Conservation (phyloP, 2,329 filamentous ascomycete genomes). For the Aspergillus melleus region DNA sequence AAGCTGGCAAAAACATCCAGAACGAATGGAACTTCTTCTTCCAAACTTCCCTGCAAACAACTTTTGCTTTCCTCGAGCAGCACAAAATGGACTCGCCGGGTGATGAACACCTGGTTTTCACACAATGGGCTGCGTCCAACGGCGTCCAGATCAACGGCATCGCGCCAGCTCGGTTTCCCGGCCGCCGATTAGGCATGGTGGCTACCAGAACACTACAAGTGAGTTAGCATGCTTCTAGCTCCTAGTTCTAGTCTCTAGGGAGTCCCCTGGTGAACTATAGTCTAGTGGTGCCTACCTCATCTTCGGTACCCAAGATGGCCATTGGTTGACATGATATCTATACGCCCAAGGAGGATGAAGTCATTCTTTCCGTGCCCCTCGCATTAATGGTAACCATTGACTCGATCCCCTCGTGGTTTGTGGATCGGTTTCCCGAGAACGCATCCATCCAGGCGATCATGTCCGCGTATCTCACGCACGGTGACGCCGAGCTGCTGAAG, state of each 20-base stretch:
- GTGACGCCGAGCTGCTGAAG: conserved; percentile 42
- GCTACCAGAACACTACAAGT: conserved; percentile 67
- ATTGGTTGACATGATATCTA: neutral
- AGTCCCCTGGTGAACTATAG: neutral
- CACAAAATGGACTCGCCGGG: conserved; percentile 14
- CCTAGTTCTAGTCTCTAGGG: neutral
- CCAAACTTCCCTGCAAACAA: neutral
- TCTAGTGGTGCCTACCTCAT: neutral
- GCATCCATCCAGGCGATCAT: conserved; percentile 70
- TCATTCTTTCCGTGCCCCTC: conserved; percentile 64
- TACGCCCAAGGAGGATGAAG: conserved; percentile 52
- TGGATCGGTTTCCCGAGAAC: conserved; percentile 52
- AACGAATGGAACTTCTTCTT: neutral
- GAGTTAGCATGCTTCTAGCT: conserved; percentile 1
- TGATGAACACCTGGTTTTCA: conserved; percentile 51
- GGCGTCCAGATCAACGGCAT: conserved; percentile 69
- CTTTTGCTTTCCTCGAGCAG: neutral
- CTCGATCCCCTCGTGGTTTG: conserved; percentile 57
- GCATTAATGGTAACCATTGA: conserved; percentile 63
- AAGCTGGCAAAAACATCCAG: neutral
- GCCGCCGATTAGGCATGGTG: conserved; percentile 73
- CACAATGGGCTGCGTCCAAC: conserved; percentile 63
- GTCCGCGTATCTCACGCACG: conserved; percentile 63
- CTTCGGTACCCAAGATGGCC: neutral
- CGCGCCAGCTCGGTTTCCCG: conserved; percentile 64